Evolutionary conservation across 345 rosid species (phyloP).

Genomic region (Lepidium sativum): DNA sequence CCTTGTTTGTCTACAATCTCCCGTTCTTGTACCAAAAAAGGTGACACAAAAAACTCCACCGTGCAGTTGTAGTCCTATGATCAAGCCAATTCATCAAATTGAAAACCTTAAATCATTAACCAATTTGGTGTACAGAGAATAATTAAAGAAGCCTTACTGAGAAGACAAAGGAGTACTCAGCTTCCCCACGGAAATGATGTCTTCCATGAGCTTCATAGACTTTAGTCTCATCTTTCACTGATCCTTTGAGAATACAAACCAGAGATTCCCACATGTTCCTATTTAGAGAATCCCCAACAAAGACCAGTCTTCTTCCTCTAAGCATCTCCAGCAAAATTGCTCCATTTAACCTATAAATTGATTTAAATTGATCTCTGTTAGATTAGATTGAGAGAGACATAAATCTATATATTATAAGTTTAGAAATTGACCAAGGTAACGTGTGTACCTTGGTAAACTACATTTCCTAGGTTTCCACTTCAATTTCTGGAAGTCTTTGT

Average conservation of each 20-base stretch:
- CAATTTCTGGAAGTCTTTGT: constrained; percentile 53
- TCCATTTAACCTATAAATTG: constrained; percentile 51
- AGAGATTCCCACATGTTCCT: constrained; percentile 99
- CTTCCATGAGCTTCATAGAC: constrained; percentile 80
- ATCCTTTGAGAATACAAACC: constrained; percentile 61
- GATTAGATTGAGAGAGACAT: neutral
- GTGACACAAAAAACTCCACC: constrained; percentile 85
- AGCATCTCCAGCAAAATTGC: constrained; percentile 58
- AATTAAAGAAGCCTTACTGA: constrained; percentile 30
- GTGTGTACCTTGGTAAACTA: constrained; percentile 64
- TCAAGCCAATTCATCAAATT: neutral
- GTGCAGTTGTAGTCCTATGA: constrained; percentile 65
- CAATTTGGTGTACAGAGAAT: neutral
- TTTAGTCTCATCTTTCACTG: constrained; percentile 53
- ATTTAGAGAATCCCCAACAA: constrained; percentile 88
- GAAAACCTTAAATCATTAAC: neutral
- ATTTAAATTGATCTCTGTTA: neutral
- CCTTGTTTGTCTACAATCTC: constrained; percentile 54
- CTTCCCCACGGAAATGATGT: constrained; percentile 65
- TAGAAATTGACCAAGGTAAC: neutral
- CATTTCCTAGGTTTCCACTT: constrained; percentile 94
- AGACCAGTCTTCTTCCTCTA: constrained; percentile 81
- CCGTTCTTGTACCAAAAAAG: constrained; percentile 94
- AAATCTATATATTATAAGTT: neutral
- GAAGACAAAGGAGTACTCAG: constrained; percentile 73